These are phyloP conservation scores for Alnus glutinosa DNA, from an alignment of 306 rosid genomes.

Conservation along the genomic window DNA sequence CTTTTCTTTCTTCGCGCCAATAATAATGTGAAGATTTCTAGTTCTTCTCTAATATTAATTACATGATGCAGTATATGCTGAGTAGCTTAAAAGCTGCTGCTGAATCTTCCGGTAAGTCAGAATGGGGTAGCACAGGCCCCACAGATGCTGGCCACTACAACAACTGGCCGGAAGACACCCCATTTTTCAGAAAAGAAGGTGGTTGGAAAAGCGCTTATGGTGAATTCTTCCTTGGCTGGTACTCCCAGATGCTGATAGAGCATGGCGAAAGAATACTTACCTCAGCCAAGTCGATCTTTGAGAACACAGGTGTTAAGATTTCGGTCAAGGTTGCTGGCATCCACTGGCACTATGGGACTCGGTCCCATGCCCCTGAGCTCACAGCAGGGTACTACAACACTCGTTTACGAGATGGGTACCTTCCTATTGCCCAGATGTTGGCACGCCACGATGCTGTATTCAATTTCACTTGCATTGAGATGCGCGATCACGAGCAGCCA, in stretches of 20 bases:
- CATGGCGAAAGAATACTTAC: constrained; percentile 92
- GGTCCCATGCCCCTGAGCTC: constrained; percentile 97
- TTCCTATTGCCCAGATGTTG: constrained; percentile 87
- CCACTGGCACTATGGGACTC: constrained; percentile 97
- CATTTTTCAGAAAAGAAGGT: constrained; percentile 79
- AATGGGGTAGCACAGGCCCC: constrained; percentile 99
- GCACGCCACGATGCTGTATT: constrained; percentile 90
- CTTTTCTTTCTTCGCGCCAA: not conserved
- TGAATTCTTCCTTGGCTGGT: constrained; percentile 89
- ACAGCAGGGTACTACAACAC: constrained; percentile 99
- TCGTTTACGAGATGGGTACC: constrained; percentile 72
- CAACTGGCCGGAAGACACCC: constrained; percentile 96
- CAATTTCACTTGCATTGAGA: constrained; percentile 94
- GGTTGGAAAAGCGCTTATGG: constrained; percentile 77
- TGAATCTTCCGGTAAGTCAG: constrained; percentile 65
- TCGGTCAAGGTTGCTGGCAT: constrained; percentile 92
- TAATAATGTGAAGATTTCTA: not conserved
- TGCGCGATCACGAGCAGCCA: constrained; percentile 94
- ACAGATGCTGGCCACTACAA: constrained; percentile 92
- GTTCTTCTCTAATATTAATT: constrained; percentile 7
- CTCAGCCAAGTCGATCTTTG: constrained; percentile 62
- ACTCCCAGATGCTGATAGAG: constrained; percentile 74
- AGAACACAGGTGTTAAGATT: constrained; percentile 60
- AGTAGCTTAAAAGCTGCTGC: constrained; percentile 79
- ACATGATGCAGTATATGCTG: constrained; percentile 71